These are phyloP conservation scores for Dentipellis sp. DNA, from an alignment of 768 basidiomycete genomes.

Conservation along the genomic window DNA sequence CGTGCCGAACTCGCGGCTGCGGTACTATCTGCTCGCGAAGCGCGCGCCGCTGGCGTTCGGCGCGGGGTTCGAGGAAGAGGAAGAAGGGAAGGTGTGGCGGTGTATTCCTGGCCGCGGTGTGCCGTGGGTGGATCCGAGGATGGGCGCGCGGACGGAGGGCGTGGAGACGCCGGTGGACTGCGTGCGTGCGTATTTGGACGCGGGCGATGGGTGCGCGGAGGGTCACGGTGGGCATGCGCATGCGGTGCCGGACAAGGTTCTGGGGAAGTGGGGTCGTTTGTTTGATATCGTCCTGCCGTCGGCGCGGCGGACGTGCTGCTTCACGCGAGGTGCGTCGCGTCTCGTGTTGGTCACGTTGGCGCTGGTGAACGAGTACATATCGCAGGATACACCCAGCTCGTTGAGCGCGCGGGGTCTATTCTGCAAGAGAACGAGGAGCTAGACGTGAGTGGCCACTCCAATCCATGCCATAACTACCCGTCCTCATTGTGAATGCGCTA, in stretches of 20 bases:
- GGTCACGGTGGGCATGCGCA: slow-evolving; percentile 12
- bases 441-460: slow-evolving; percentile 35
- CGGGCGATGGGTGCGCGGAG: slow-evolving; percentile 4
- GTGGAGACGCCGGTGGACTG: slow-evolving; percentile 2
- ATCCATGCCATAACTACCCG: not conserved
- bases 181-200: slow-evolving; percentile 36
- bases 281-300: slow-evolving; percentile 74
- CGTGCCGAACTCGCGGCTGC: slow-evolving; percentile 73
- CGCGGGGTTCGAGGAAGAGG: slow-evolving; percentile 6
- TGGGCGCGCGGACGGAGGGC: slow-evolving; percentile 2
- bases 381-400: slow-evolving; percentile 67
- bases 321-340: slow-evolving; percentile 53
- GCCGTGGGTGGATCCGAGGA: slow-evolving; percentile 34
- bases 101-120: slow-evolving; percentile 42
- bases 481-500: not conserved
- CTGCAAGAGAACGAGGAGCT: slow-evolving; percentile 60
- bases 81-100: slow-evolving; percentile 29
- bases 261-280: slow-evolving; percentile 67
- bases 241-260: slow-evolving; percentile 48
- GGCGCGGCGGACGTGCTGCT: slow-evolving; percentile 60
- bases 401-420: slow-evolving; percentile 72
- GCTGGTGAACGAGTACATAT: slow-evolving; percentile 1
- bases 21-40: slow-evolving; percentile 72
- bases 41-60: slow-evolving; percentile 24
- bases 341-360: not conserved